Base-by-base conservation (phyloP, 495 filamentous ascomycete genomes). In the Neurospora terricola region DNA sequence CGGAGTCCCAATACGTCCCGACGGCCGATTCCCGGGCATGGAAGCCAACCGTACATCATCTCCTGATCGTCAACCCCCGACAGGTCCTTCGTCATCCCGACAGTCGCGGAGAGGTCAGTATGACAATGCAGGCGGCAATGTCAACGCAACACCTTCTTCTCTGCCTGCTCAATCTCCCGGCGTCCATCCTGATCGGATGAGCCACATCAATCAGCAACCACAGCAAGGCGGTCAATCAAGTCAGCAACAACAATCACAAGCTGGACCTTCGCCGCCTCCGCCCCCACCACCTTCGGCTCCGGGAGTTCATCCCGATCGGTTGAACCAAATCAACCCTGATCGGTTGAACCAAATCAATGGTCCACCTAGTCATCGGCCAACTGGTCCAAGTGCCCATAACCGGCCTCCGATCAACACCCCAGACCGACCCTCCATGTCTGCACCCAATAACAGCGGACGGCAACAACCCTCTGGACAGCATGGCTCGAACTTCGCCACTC, bases 1-100 rank as follows among this genome's bases (percentile, higher is more conserved):
- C 45, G 78, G 77, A 10, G 80, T 80, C 23, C 78, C 81, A 70
- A 74, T 78, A 62, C 79, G 82, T 39, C 76, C 77, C 3, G 83
- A 86, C 59, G 75, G 75, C 68, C 76, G 84, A 34, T 82, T 82
- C 66, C 69, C 78, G 16, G 62, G 68, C 18, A 75, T 72, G 18
- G 83, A 84, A 21, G 72, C 81, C n/a, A 77, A 80, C 54, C 80
- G 84, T 23, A 80, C 81, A 4, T 73, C 80, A 1, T 83, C 84
- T 21, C 85, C 84, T 16, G 85, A 87, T 38, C 80, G 85, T 10
- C 82, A 84, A 59, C 83, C 84, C 6, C 85, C 85, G 38, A 86
- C 85, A 8, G 85, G 85, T 1, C 85, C 85, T 36, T 83, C 84
- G 5, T 85, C 83, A n/a, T 78, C 80, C 70, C 78, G 84, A 66